These are phyloP conservation scores for Cryptosporidium tyzzeri DNA, from an alignment of 169 alveolate genomes.

Conservation along the genomic window DNA sequence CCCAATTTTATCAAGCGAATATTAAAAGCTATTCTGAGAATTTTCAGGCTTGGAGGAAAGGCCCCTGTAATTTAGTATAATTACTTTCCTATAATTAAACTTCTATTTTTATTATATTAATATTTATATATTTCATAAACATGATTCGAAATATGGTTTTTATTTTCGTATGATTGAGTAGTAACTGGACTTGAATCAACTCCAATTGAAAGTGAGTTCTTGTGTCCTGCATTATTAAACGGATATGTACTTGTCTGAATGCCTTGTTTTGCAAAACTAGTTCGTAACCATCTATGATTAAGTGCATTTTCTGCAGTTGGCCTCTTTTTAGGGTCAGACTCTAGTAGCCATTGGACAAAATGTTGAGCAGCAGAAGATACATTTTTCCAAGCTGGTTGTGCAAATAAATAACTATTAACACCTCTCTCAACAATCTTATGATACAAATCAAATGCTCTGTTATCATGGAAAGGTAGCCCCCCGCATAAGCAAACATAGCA, in stretches of 20 bases:
- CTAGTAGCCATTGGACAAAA: constrained; percentile 78
- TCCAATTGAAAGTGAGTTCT: not conserved
- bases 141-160: constrained; percentile 10
- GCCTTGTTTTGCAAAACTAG: constrained; percentile 1
- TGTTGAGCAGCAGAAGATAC: constrained; percentile 61
- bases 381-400: constrained; percentile 49
- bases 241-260: not conserved
- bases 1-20: constrained; percentile 47
- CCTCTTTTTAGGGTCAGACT: constrained; percentile 78
- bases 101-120: constrained; percentile 1
- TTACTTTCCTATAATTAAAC: constrained; percentile 9
- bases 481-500: constrained; percentile 80
- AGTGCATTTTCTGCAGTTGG: constrained; percentile 80
- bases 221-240: not conserved
- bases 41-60: constrained; percentile 59
- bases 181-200: not conserved
- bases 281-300: constrained; percentile 74
- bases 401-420: constrained; percentile 64
- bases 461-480: constrained; percentile 80
- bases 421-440: constrained; percentile 81
- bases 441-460: constrained; percentile 57
- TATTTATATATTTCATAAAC: constrained; percentile 11
- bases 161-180: constrained; percentile 10
- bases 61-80: constrained; percentile 23
- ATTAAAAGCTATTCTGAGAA: constrained; percentile 31